Conservation (phyloP, 1,139 yeast species). For the Geotrichum phurueaensis region DNA sequence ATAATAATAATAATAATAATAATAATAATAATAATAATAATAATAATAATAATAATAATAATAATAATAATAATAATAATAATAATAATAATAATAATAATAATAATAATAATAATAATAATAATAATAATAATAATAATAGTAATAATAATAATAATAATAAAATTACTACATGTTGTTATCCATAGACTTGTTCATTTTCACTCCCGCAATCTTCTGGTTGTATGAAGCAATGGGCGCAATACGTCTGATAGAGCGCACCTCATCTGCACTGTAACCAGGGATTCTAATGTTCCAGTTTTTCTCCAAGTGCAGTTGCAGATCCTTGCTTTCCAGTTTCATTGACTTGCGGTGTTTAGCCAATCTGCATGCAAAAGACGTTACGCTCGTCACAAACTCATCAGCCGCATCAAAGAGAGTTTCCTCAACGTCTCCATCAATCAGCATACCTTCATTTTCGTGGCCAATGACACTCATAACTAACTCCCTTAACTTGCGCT, state of each 20-base stretch:
- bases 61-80: no score
- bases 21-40: no score
- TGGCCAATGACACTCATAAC: constrained; percentile 82
- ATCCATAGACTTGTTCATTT: constrained; percentile 31
- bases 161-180: not conserved
- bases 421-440: constrained; percentile 96
- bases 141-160: no score
- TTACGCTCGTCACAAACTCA: constrained; percentile 85
- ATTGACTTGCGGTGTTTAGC: constrained; percentile 93
- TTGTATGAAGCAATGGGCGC: constrained; percentile 66
- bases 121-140: no score
- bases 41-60: no score
- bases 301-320: constrained; percentile 85
- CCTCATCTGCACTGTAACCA: constrained; percentile 87
- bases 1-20: no score
- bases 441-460: constrained; percentile 47
- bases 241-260: constrained; percentile 76
- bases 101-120: no score
- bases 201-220: constrained; percentile 64
- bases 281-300: constrained; percentile 96
- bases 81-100: no score
- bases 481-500: constrained; percentile 72
- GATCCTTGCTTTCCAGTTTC: constrained; percentile 76
- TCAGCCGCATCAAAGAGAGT: constrained; percentile 86
- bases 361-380: constrained; percentile 85